Base-by-base conservation (phyloP, 371 early-diverging fungal species). In the Mycotypha africana region DNA sequence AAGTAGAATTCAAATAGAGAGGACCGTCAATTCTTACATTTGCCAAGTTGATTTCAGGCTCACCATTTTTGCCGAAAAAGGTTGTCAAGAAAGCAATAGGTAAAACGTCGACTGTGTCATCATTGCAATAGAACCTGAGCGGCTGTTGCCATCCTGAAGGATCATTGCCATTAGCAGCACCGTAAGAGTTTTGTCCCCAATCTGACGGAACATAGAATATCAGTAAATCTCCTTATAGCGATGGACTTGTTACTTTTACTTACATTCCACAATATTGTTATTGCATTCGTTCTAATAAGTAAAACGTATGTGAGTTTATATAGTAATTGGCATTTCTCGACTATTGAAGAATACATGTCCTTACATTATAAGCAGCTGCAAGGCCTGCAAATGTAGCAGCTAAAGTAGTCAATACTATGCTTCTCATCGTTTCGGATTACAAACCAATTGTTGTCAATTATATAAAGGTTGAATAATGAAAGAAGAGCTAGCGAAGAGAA, bases 11-110 rank as follows among this genome's bases (percentile, higher is more conserved):
- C n/a, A n/a, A n/a, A n/a, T n/a, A 28, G 28, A 28, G 28, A 28
- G 28, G 11, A 5, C 5, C 5, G 28, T 47, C 3, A 5, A 24
- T 12, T n/a, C 50, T 51, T 64, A 65, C 70, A 49, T 82, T 81
- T 42, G 86, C 79, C 41, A 86, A 66, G 47, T 86, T 85, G 38
- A 80, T 73, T 5, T 56, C 53, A 38, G 82, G 76, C n/a, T 49
- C 28, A 12, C 56, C 47, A 30, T 71, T 56, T 37, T 65, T 48
- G n/a, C 60, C 62, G 26, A 74, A 74, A 53, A 86, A 85, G 2
- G 65, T 73, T 28, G 86, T 75, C 63, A 88, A 51, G 43, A 88
- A 88, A 4, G 87, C 66, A 34, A 88, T 52, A 2, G 82, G 79
- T 20, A 86, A 69, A 4, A 82, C 63, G 52, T 85, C 80, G 42